phyloP scores from a whole-genome alignment of 768 basidiomycete species.

The Phylloporus arenicola region DNA sequence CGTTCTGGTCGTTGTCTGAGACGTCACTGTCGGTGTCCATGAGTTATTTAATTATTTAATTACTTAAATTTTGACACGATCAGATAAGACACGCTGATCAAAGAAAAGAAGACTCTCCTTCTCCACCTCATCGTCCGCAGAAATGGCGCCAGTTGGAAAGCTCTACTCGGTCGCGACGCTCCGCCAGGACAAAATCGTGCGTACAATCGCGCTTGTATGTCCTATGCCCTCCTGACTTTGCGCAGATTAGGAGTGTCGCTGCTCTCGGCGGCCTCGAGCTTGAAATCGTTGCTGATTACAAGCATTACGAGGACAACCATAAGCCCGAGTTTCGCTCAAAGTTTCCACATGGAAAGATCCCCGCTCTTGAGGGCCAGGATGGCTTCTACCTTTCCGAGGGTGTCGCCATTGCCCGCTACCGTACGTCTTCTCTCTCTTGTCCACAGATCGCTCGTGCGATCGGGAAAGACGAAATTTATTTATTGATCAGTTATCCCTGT shows the following conservation, averaged over 20 bases:
- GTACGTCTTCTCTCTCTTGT: conserved; percentile 49
- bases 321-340: conserved; percentile 66
- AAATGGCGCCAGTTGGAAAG: conserved; percentile 59
- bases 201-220: conserved; percentile 4
- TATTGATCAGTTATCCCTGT: conserved; percentile 67
- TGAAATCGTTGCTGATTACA: conserved; percentile 48
- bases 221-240: conserved; percentile 1
- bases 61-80: conserved; percentile 19
- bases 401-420: conserved; percentile 75
- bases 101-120: conserved; percentile 14
- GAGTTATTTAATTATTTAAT: conserved; percentile 8
- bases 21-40: conserved; percentile 28
- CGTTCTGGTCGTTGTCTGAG: conserved; percentile 25
- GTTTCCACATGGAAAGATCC: conserved; percentile 81
- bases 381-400: conserved; percentile 79
- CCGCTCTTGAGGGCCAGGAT: conserved; percentile 70
- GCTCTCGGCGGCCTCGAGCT: conserved; percentile 56
- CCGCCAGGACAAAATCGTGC: conserved; percentile 44
- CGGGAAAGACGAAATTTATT: conserved; percentile 21
- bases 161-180: conserved; percentile 49
- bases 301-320: conserved; percentile 61
- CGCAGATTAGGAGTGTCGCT: conserved; percentile 50
- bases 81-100: conserved; percentile 28
- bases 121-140: conserved; percentile 20
- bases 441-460: conserved; percentile 12